A percentile compares a stretch with the other conserved stretches of the same genome.
phyloP scores from a whole-genome alignment of 2,329 filamentous ascomycete genomes.

The Cladosporium sp. region DNA sequence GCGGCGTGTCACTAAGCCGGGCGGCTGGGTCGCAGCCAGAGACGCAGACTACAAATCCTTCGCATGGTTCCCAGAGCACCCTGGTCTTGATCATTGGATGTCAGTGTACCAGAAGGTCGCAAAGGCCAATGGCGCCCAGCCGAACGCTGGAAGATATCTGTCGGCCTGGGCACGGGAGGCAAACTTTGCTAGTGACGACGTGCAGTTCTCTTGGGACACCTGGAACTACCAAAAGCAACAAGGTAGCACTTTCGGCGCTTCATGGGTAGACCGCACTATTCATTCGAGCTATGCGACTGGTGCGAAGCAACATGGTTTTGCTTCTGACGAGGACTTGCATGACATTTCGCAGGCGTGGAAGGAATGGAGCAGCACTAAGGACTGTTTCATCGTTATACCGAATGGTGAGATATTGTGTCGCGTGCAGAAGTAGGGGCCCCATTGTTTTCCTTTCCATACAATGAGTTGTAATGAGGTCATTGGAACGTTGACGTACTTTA shows the following conservation, averaged over 20 bases:
- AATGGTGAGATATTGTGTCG: constrained; percentile 1
- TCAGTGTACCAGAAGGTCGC: constrained; percentile 10
- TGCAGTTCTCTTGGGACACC: constrained; percentile 8
- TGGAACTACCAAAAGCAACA: constrained; percentile 13
- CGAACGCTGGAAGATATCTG: constrained; percentile 14
- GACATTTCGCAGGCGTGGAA: background rate
- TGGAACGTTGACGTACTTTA: no score
- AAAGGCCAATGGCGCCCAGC: constrained; percentile 15
- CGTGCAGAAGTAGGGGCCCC: background rate
- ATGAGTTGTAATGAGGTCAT: no score
- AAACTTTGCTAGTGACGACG: constrained; percentile 9
- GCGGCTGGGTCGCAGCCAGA: constrained; percentile 30
- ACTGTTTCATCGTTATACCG: constrained; percentile 3
- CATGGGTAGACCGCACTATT: background rate
- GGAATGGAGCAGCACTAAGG: background rate
- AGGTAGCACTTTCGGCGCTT: background rate
- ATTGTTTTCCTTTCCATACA: no score
- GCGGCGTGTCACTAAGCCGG: constrained; percentile 29
- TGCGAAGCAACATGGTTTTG: background rate
- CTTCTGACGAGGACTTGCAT: background rate
- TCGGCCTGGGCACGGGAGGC: constrained; percentile 12
- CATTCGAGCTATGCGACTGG: constrained; percentile 12
- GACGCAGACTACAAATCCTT: constrained; percentile 33
- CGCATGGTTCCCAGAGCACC: constrained; percentile 21
- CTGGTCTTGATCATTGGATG: constrained; percentile 22